Evolutionary conservation across 495 filamentous ascomycete species (phyloP), one percentile per base, ranked within the genome.

Genomic region (Penicillium diatomitis): DNA sequence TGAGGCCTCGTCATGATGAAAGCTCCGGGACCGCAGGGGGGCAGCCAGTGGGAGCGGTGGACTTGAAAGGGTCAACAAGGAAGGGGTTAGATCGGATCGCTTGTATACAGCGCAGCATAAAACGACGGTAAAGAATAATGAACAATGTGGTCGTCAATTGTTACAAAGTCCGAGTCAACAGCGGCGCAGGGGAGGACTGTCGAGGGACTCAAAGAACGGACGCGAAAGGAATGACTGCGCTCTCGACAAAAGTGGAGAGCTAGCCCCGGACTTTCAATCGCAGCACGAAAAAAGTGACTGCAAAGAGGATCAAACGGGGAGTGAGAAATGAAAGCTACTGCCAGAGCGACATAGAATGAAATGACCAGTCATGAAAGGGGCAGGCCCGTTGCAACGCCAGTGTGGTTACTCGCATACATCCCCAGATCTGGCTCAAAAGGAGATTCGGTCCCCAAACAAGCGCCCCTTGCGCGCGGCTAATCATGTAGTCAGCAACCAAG

Each of bases 1-100:
- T 82, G 76, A 60, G 86, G 86, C 62, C 85, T 79, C 55, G 85
- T 79, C 85, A 89, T 88, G 28, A 47, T 67, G 55, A 38, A 31
- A 32, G 48, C 36, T 41, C 58, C 51, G 51, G 46, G 50, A 50
- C 53, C 40, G 46, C 45, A 48, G 42, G 48, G 41, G 47, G 32
- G 27, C 6, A 30, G 40, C 40, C 40, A 2, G 27, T 41, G 40
- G 38, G 44, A 39, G 28, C 40, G 33, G 34, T 39, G 41, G 43
- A 45, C 48, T 40, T 51, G 47, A 55, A 53, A 38, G 49, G n/a
- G 41, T 41, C 33, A 37, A 41, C 9, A 46, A 20, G 20, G 41
- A 56, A 60, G 54, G 56, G 59, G 58, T 44, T 20, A 20, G 20
- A 20, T 2, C 20, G 20, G 20, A 20, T 20, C 20, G 20, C 20